Percentiles rank a stretch among this genome's conserved stretches.
These are phyloP conservation scores for Tylopilus plumbeoviolaceoides DNA, from an alignment of 768 basidiomycete species.

Conservation along the genomic window DNA sequence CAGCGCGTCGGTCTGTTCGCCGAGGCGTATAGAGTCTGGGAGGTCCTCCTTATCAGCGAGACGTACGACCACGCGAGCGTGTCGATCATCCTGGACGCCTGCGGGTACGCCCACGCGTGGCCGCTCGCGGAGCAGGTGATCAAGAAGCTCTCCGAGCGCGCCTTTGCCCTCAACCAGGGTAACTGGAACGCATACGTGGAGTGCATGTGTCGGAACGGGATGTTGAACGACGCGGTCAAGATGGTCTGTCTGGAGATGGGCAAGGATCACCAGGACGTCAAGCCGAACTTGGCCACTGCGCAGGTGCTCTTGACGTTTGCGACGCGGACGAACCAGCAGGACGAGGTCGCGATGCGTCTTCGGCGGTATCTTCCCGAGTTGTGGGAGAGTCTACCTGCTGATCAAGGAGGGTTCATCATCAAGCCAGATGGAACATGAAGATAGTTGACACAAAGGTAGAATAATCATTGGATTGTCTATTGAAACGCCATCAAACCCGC, in stretches of 20 bases:
- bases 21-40: constrained; percentile 79
- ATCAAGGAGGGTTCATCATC: constrained; percentile 19
- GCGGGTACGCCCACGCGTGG: constrained; percentile 56
- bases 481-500: constrained; percentile 12
- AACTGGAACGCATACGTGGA: constrained; percentile 86
- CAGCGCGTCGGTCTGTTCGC: constrained; percentile 68
- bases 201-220: constrained; percentile 71
- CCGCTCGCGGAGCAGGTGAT: constrained; percentile 53
- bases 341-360: constrained; percentile 45
- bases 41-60: constrained; percentile 58
- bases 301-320: constrained; percentile 56
- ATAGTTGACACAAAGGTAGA: constrained; percentile 3
- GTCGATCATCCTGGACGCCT: constrained; percentile 83
- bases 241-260: constrained; percentile 66
- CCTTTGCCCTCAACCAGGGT: constrained; percentile 53
- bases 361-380: constrained; percentile 37
- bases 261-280: constrained; percentile 36
- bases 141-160: constrained; percentile 44
- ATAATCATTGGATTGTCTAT: constrained; percentile 2
- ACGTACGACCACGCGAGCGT: constrained; percentile 61
- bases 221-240: constrained; percentile 62
- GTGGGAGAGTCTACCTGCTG: constrained; percentile 28
- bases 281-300: constrained; percentile 47
- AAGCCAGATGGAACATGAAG: constrained; percentile 12
- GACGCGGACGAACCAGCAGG: constrained; percentile 37